Evolutionary conservation across 2,329 filamentous ascomycete species (phyloP).

Genomic region (Emericellopsis cladophorae): DNA sequence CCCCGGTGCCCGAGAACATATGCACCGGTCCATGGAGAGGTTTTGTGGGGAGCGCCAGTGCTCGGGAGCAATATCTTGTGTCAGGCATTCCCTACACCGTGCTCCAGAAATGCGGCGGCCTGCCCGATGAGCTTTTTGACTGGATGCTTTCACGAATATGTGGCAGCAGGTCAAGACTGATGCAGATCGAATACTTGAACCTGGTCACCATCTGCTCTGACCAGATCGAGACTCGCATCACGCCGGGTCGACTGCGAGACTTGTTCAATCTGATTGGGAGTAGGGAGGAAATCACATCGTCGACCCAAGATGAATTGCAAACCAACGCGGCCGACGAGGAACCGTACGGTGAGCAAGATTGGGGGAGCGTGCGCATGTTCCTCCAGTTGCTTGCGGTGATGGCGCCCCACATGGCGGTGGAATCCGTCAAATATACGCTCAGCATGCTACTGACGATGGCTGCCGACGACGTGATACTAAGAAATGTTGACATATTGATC

Average conservation of each 20-base stretch:
- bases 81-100: slow-evolving; percentile 49
- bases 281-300: slow-evolving; percentile 26
- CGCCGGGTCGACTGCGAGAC: slow-evolving; percentile 28
- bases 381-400: slow-evolving; percentile 26
- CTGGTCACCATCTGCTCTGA: slow-evolving; percentile 32
- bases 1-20: slow-evolving; percentile 13
- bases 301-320: slow-evolving; percentile 3
- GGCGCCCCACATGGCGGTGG: slow-evolving; percentile 19
- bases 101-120: slow-evolving; percentile 10
- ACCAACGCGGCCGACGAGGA: slow-evolving; percentile 4
- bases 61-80: slow-evolving; percentile 45
- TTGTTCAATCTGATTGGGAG: slow-evolving; percentile 50
- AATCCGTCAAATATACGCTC: slow-evolving; percentile 24
- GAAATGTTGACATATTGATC: slow-evolving; percentile 25
- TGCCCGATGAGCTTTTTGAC: slow-evolving; percentile 52
- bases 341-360: slow-evolving; percentile 26
- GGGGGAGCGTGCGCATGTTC: slow-evolving; percentile 29
- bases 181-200: slow-evolving; percentile 48
- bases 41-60: slow-evolving; percentile 25
- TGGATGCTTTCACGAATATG: slow-evolving; percentile 55
- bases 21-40: slow-evolving; percentile 31
- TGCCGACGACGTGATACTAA: slow-evolving; percentile 35
- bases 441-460: slow-evolving; percentile 40
- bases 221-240: slow-evolving; percentile 30
- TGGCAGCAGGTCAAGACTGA: slow-evolving; percentile 36